Evolutionary conservation across 139 green algal genomes (phyloP), one percentile per base, ranked within the genome.

Genomic region (Auxenochlorella protothecoides): DNA sequence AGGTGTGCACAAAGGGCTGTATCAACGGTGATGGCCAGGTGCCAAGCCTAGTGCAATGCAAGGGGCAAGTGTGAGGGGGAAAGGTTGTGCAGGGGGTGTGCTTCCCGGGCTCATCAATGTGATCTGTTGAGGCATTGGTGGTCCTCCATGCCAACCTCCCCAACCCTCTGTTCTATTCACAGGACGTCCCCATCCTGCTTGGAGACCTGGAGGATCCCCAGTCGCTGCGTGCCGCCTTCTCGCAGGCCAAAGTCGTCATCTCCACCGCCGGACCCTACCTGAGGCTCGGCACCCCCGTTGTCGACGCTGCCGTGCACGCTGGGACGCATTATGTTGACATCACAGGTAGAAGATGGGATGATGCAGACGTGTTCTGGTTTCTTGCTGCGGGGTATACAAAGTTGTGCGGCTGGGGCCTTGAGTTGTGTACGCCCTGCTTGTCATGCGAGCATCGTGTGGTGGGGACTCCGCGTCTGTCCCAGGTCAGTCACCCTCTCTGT

Each of bases 301-400:
- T 97, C 54, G 82, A 77, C 2, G 86, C 89, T 27, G 87, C 86
- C 54, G 80, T 97, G 61, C 60, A 79, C 14, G 63, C 78, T 10
- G 78, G 80, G 55, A 90, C 84, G 8, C 85, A 97, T 78, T 97
- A 97, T 75, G 82, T 81, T 11, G 93, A 98, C 76, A 90, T 97
- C 65, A 96, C 91, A 61, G 91, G 90, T 85, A 59, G 70, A 44
- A 44, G 27, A 44, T 44, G 27, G 27, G 27, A 44, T 44, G 27
- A 44, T 44, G 27, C 27, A 44, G 27, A 44, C 27, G 1, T 44
- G 27, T 44, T 44, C 27, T 44, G 70, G 4, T 44, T 4, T 66
- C 66, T 59, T 6, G 66, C 27, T 70, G 16, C 16, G 14, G n/a
- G 66, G n/a, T 60, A 70, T 7, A 70, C 57, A 11, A 15, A 11